Evolutionary conservation across 306 rosid genomes (phyloP).

Genomic region (Gastrolobium bilobum): DNA sequence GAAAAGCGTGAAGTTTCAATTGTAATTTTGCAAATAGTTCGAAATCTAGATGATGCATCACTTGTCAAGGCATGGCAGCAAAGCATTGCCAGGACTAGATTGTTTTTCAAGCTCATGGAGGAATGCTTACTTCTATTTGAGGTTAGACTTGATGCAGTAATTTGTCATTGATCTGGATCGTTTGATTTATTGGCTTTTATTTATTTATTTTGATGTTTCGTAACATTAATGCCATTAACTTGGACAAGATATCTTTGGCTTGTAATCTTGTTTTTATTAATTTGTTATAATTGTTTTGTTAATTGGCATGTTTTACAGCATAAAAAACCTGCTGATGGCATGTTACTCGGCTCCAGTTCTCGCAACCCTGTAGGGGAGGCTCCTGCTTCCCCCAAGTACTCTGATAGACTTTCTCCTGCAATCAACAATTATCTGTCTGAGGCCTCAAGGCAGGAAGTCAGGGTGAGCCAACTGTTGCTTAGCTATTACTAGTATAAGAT

Average conservation of each 20-base stretch:
- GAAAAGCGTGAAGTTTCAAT: slow-evolving; percentile 96
- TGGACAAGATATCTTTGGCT: slow-evolving; percentile 11
- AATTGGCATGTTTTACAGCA: slow-evolving; percentile 75
- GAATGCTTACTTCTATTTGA: slow-evolving; percentile 90
- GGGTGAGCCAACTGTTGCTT: slow-evolving; percentile 69
- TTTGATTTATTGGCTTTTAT: slow-evolving; percentile 22
- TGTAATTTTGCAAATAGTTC: slow-evolving; percentile 91
- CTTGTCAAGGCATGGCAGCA: slow-evolving; percentile 98
- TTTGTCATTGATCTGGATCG: slow-evolving; percentile 28
- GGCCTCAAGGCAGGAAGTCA: slow-evolving; percentile 98
- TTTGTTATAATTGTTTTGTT: slow-evolving; percentile 30
- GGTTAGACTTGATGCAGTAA: slow-evolving; percentile 61
- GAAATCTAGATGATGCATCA: slow-evolving; percentile 93
- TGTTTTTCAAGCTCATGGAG: slow-evolving; percentile 98
- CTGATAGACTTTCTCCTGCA: slow-evolving; percentile 97
- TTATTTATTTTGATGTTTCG: background rate
- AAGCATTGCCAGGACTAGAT: slow-evolving; percentile 95
- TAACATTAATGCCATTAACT: background rate
- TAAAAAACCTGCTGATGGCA: slow-evolving; percentile 92
- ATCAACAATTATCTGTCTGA: slow-evolving; percentile 95
- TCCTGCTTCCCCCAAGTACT: slow-evolving; percentile 94
- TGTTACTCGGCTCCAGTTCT: slow-evolving; percentile 94
- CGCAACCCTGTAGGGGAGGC: slow-evolving; percentile 90
- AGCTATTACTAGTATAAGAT: slow-evolving; percentile 13
- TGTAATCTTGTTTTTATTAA: slow-evolving; percentile 26